A percentile compares a stretch with the other conserved stretches of the same genome.
phyloP scores from a whole-genome alignment of 176 grass and related monocot species.

The Elymus sibiricus region DNA sequence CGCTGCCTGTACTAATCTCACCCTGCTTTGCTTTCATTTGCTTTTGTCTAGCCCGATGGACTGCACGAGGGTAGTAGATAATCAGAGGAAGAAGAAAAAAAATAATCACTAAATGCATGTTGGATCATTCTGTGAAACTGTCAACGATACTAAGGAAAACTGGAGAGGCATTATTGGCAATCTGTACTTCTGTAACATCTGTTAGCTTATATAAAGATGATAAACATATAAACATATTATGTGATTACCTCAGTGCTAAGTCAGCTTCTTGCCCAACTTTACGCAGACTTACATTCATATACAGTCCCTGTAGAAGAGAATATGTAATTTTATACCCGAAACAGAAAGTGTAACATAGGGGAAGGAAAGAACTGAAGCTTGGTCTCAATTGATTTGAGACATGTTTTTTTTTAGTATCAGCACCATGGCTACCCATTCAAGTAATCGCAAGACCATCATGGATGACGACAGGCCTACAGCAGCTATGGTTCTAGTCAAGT shows the following conservation, averaged over 20 bases:
- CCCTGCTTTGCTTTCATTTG: background rate
- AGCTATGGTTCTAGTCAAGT: background rate
- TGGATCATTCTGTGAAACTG: background rate
- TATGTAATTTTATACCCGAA: background rate
- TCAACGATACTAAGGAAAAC: background rate
- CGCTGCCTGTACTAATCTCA: background rate
- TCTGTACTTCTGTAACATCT: background rate
- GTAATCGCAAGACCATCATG: background rate
- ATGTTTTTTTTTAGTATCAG: background rate
- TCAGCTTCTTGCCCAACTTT: slow-evolving; percentile 54
- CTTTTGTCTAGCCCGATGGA: background rate
- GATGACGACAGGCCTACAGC: background rate
- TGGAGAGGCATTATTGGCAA: background rate
- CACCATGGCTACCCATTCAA: background rate
- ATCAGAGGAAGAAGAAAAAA: background rate
- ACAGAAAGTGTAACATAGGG: background rate
- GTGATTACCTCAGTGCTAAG: slow-evolving; percentile 52
- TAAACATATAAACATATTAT: background rate
- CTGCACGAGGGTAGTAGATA: slow-evolving; percentile 1
- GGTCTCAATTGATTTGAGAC: background rate
- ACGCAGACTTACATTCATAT: slow-evolving; percentile 67
- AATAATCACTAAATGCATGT: background rate
- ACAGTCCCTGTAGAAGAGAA: slow-evolving; percentile 59
- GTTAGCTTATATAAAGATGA: background rate
- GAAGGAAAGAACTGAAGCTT: background rate